Base-by-base conservation (phyloP, 192 early-diverging fungal species). In the Backusella morwellensis region DNA sequence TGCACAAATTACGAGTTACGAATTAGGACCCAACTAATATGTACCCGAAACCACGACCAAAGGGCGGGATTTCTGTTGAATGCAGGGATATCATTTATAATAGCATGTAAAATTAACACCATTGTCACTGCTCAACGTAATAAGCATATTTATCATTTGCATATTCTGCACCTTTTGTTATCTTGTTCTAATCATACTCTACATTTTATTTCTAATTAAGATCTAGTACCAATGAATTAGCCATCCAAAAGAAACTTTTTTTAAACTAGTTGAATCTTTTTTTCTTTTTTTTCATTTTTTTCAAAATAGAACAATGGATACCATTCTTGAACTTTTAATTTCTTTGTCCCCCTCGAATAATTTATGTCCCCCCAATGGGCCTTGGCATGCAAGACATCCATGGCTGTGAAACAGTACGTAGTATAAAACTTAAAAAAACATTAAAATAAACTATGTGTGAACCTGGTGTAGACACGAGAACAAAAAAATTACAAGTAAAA, bases 31-130 rank as follows among this genome's bases (percentile, higher is more conserved):
- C 70, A 71, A 71, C 36, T 71, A 50, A 71, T 50, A 50, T 50
- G 70, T 50, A 47, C 70, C 70, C 70, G 70, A 71, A 71, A 71
- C 38, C 38, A 41, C n/a, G 41, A 29, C 38, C 38, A 71, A 47
- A 47, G 1, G 70, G 70, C 70, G 70, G 70, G 70, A 71, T 71
- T 71, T 71, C 38, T 71, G 70, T 71, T 59, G 54, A 71, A 71
- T 71, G 35, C n/a, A 44, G 36, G 34, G 21, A 23, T 29, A 38
- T 15, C 6, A 44, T 23, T 26, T 38, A 26, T 29, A 40, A 70
- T 40, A 71, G 47, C 23, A 44, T 71, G 26, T 26, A 44, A 47
- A 23, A 32, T 59, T 8, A 26, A 71, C 21, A 59, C 23, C 68
- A 38, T 70, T 19, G 70, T 44, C 23, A 17, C 26, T 38, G 14